Evolutionary conservation across 805 yeast species (phyloP).

Genomic region (Ogataea thermomethanolica): DNA sequence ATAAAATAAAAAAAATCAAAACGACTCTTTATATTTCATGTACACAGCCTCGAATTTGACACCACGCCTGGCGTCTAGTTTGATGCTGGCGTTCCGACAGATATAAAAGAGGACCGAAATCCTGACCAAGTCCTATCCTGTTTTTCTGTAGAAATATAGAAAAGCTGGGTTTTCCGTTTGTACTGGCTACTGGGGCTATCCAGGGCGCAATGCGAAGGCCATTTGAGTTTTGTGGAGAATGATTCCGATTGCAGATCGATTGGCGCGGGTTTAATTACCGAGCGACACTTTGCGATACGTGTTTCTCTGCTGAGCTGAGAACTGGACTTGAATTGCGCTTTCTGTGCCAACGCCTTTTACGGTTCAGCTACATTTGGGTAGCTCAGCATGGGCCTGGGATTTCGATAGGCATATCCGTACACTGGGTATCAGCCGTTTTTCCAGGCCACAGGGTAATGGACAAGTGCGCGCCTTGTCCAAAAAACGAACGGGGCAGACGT

Average conservation of each 20-base stretch:
- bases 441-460: too few species aligned
- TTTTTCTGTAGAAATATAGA: too few species aligned
- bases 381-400: too few species aligned
- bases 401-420: too few species aligned
- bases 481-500: too few species aligned
- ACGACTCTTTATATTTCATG: background rate
- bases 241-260: background rate
- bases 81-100: too few species aligned
- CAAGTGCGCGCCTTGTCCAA: too few species aligned
- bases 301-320: background rate
- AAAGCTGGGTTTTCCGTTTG: too few species aligned
- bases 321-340: too few species aligned
- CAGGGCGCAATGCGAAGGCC: background rate
- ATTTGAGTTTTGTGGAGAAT: background rate
- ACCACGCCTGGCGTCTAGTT: background rate
- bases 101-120: too few species aligned
- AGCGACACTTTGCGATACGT: background rate
- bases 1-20: background rate
- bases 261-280: background rate
- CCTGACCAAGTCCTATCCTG: too few species aligned
- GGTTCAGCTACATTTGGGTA: background rate
- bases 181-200: background rate
- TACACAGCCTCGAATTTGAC: background rate
- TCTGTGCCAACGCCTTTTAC: background rate
- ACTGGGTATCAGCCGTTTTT: too few species aligned